Evolutionary conservation across 2,329 filamentous ascomycete species (phyloP).

Genomic region (Fusarium anguioides): DNA sequence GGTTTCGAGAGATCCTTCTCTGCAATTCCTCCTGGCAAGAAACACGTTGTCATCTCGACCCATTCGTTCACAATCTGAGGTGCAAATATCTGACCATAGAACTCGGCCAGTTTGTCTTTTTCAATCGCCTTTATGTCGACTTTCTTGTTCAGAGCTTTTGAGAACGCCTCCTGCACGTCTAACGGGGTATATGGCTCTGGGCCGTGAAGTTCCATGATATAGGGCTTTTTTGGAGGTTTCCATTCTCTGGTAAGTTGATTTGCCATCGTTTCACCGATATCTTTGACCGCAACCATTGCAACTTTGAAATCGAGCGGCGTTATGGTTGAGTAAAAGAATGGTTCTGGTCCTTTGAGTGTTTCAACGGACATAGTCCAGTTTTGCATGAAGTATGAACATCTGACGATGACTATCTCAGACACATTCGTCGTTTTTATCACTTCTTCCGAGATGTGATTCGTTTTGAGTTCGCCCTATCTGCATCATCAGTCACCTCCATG

Average conservation of each 20-base stretch:
- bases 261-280: constrained; percentile 44
- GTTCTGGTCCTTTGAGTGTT: constrained; percentile 40
- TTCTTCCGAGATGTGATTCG: constrained; percentile 50
- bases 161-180: constrained; percentile 47
- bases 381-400: constrained; percentile 54
- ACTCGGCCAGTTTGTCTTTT: constrained; percentile 34
- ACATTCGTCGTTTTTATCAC: constrained; percentile 31
- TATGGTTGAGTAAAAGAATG: constrained; percentile 51
- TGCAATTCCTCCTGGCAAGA: constrained; percentile 45
- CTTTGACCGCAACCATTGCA: constrained; percentile 47
- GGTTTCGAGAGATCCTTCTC: constrained; percentile 24
- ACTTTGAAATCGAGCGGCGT: constrained; percentile 49
- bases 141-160: constrained; percentile 39
- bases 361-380: constrained; percentile 49
- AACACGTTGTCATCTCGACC: constrained; percentile 48
- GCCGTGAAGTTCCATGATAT: constrained; percentile 49
- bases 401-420: constrained; percentile 47
- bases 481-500: too few relatives aligned
- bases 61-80: constrained; percentile 40
- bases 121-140: constrained; percentile 47
- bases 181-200: constrained; percentile 45
- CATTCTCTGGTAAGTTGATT: constrained; percentile 38
- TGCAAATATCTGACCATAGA: constrained; percentile 41
- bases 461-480: constrained; percentile 52
- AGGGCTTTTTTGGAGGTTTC: constrained; percentile 35